Evolutionary conservation across 2,329 filamentous ascomycete genomes (phyloP).

Genomic region (Penicillium sumatraense): DNA sequence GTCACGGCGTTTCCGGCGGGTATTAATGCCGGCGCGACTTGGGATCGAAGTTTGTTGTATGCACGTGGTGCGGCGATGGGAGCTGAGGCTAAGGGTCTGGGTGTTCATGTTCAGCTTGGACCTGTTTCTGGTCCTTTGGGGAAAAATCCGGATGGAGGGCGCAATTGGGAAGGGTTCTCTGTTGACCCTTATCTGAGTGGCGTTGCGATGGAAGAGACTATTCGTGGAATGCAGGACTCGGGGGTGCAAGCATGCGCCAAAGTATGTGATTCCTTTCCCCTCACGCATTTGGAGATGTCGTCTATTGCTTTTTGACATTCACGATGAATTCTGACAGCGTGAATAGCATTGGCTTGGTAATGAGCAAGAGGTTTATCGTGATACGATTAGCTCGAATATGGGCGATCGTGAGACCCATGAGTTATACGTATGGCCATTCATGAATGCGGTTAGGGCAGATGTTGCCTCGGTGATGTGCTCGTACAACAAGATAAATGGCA

Average conservation of each 20-base stretch:
- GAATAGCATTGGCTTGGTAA: constrained; percentile 64
- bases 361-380: constrained; percentile 62
- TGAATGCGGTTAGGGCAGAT: constrained; percentile 70
- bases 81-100: constrained; percentile 47
- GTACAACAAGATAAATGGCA: constrained; percentile 74
- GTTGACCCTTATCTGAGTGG: constrained; percentile 52
- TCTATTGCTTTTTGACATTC: neutral
- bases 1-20: constrained; percentile 50
- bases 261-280: neutral
- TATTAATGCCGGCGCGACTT: constrained; percentile 51
- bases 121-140: constrained; percentile 50
- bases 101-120: constrained; percentile 46
- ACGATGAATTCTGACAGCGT: constrained; percentile 54
- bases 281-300: neutral
- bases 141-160: constrained; percentile 25
- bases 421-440: constrained; percentile 78
- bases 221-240: constrained; percentile 62
- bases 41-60: constrained; percentile 61
- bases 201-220: constrained; percentile 47
- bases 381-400: constrained; percentile 55
- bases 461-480: constrained; percentile 58
- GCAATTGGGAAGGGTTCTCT: constrained; percentile 49
- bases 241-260: constrained; percentile 37
- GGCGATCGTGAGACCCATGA: constrained; percentile 78
- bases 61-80: constrained; percentile 59